Evolutionary conservation across 2,329 filamentous ascomycete genomes (phyloP).

Genomic region (Ceratocystis cubensis): DNA sequence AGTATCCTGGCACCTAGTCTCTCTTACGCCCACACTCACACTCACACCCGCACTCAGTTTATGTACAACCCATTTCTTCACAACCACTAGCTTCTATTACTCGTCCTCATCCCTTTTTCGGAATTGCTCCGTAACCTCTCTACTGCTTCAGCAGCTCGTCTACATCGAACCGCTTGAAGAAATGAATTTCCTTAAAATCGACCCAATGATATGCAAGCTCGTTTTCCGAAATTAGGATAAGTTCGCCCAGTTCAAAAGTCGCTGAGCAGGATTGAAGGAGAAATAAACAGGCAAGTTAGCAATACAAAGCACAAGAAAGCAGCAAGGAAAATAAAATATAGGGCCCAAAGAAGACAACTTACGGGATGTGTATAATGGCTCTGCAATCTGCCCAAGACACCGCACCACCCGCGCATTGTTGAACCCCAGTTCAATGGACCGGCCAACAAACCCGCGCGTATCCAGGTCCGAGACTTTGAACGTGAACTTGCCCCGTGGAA

Average conservation of each 20-base stretch:
- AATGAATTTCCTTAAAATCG: conserved; percentile 46
- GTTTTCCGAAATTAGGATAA: conserved; percentile 69
- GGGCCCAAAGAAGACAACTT: neutral
- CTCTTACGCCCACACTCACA: too few species aligned
- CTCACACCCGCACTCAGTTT: neutral
- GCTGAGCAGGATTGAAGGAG: neutral
- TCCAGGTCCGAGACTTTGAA: conserved; percentile 73
- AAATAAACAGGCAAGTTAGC: conserved; percentile 40
- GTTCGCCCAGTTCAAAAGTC: conserved; percentile 32
- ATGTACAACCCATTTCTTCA: neutral
- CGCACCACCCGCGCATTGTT: conserved; percentile 60
- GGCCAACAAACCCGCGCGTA: conserved; percentile 47
- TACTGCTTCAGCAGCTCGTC: conserved; percentile 34
- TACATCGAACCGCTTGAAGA: conserved; percentile 47
- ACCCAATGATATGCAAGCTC: conserved; percentile 74
- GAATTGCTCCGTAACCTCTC: conserved; percentile 1
- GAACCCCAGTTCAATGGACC: conserved; percentile 56
- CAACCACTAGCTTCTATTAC: neutral
- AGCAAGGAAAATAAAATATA: neutral
- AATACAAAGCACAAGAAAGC: conserved; percentile 45
- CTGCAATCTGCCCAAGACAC: conserved; percentile 67
- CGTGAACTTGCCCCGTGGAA: conserved; percentile 73
- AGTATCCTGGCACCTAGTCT: too few species aligned
- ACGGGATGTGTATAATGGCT: conserved; percentile 27
- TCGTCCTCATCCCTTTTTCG: too few species aligned